Base-by-base conservation (phyloP, 1,284 basidiomycete genomes). In the Ceraceosorus guamensis region DNA sequence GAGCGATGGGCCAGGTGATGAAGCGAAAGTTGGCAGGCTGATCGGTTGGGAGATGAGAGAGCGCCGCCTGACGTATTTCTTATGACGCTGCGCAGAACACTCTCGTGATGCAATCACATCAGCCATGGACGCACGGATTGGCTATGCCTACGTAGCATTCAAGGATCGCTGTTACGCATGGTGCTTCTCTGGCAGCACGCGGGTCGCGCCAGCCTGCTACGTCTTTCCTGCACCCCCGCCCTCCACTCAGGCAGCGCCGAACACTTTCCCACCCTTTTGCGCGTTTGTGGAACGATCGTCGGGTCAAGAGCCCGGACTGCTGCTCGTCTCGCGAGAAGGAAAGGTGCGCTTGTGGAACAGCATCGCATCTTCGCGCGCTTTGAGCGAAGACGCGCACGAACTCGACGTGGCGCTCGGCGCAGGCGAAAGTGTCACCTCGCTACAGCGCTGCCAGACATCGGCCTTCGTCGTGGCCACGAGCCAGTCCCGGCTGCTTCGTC, bases 91-190 rank as follows among this genome's bases (percentile, higher is more conserved):
- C 49, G 48, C 46, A 62, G 57, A 70, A 48, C 52, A 63, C 6
- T 70, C 70, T 52, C 58, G 61, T 10, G 64, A 68, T 39, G 66
- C 68, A 0, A 57, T 65, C 43, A 53, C 52, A n/a, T 61, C 66
- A 1, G 56, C 56, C 33, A 35, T 71, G 16, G 71, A 73, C 48
- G 57, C 62, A 3, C 33, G 54, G 13, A 73, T 69, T 3, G 67
- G 67, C 11, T 70, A 67, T 49, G 70, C 71, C 1, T 61, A 53
- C 34, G 56, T 75, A 8, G 50, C 70, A 8, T 61, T 69, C 2
- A 58, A 63, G n/a, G 54, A 53, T 14, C 56, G 60, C 48, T 66
- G 65, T 48, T 70, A 62, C 37, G 69, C 71, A 0, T 75, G 72
- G 72, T 73, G 65, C 62, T 70, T 69, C 50, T 45, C 55, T n/a